A percentile compares a stretch with the other conserved stretches of the same genome.
phyloP scores from a whole-genome alignment of 805 yeast species.

The Candida maltosa region DNA sequence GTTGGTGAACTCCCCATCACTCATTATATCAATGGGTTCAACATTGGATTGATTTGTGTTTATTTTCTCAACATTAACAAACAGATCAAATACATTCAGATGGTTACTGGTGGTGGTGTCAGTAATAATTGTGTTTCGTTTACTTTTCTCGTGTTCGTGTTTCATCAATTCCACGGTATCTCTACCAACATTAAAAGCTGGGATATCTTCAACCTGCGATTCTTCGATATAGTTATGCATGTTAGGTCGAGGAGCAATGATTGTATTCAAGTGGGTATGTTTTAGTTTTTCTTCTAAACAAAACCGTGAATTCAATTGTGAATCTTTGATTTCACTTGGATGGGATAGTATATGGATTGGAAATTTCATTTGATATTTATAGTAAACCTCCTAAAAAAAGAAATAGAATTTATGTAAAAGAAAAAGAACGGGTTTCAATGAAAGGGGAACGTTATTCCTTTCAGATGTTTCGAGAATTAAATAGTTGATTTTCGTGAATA shows the following conservation, averaged over 20 bases:
- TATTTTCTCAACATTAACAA: not conserved
- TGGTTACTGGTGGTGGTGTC: no score
- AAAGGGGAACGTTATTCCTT: no score
- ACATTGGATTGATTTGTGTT: no score
- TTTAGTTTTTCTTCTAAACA: not conserved
- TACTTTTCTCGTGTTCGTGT: not conserved
- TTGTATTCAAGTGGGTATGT: not conserved
- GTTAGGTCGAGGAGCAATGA: constrained; percentile 2
- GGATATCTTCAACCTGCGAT: not conserved
- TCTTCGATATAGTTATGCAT: not conserved
- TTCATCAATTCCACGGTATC: not conserved
- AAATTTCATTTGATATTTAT: not conserved
- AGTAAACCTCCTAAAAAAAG: not conserved
- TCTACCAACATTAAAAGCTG: constrained; percentile 2
- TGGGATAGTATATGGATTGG: not conserved
- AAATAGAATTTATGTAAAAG: no score
- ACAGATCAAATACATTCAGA: no score
- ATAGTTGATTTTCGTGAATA: no score
- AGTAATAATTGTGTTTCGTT: not conserved
- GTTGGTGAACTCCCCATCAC: not conserved
- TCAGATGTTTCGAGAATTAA: no score
- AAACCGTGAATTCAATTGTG: not conserved
- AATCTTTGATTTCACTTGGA: not conserved
- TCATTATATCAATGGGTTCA: not conserved
- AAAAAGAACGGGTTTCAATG: no score